Evolutionary conservation across 164 flowering plant genomes (phyloP).

Genomic region (Piper betle): DNA sequence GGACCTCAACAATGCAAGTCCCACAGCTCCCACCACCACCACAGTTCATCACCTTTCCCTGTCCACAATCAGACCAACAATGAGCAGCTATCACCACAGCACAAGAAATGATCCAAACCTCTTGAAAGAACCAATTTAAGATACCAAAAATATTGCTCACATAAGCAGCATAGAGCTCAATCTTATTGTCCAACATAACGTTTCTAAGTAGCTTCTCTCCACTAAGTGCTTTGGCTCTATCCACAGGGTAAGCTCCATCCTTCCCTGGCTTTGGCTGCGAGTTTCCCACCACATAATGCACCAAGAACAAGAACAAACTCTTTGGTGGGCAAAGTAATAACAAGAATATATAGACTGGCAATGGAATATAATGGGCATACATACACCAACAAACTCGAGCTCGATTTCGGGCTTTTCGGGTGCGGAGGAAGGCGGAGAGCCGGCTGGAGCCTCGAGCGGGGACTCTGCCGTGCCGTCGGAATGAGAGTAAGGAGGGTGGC

Average conservation of each 20-base stretch:
- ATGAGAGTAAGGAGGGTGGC: neutral
- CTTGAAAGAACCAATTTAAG: too few relatives aligned
- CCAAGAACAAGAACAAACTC: too few relatives aligned
- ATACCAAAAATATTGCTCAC: slow-evolving; percentile 25
- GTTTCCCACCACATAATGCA: neutral
- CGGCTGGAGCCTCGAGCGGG: slow-evolving; percentile 1
- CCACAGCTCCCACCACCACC: slow-evolving; percentile 99
- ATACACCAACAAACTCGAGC: slow-evolving; percentile 71
- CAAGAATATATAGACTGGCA: too few relatives aligned
- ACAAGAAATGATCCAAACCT: too few relatives aligned
- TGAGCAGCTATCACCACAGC: neutral
- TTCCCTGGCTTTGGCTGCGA: slow-evolving; percentile 49
- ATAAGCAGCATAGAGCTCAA: slow-evolving; percentile 83
- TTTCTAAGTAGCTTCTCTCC: slow-evolving; percentile 89
- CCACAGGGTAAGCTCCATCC: slow-evolving; percentile 53
- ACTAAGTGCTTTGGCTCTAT: slow-evolving; percentile 50
- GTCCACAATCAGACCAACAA: neutral
- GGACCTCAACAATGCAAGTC: slow-evolving; percentile 94
- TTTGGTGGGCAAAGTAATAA: too few relatives aligned
- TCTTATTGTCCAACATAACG: slow-evolving; percentile 83
- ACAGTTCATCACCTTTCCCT: slow-evolving; percentile 99
- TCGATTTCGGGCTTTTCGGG: slow-evolving; percentile 48
- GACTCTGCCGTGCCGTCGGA: neutral
- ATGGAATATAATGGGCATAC: too few relatives aligned
- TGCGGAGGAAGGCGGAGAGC: neutral